phyloP scores from a whole-genome alignment of 352 stramenopile genomes.

The Hyaloperonospora arabidopsidis region DNA sequence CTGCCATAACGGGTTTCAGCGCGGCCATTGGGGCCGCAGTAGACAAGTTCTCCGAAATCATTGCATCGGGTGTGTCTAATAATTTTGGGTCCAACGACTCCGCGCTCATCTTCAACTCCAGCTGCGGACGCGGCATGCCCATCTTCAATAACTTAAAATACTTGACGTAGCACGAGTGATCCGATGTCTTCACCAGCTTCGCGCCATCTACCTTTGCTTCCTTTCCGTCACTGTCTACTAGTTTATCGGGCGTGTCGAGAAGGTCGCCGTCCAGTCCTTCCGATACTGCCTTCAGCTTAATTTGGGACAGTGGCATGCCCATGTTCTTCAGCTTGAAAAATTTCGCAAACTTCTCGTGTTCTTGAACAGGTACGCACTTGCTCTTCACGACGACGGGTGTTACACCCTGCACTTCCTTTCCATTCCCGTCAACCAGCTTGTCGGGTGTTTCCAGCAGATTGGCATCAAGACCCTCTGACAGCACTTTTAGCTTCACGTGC shows the following conservation, averaged over 20 bases:
- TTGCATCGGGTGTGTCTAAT: conserved; percentile 78
- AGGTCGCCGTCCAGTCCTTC: conserved; percentile 55
- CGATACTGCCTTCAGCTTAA: conserved; percentile 83
- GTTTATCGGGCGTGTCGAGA: conserved; percentile 53
- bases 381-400: conserved; percentile 13
- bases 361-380: conserved; percentile 39
- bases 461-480: conserved; percentile 47
- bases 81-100: conserved; percentile 87
- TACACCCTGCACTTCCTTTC: conserved; percentile 35
- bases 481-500: conserved; percentile 84
- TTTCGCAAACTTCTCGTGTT: conserved; percentile 73
- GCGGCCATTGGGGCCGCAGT: conserved; percentile 13
- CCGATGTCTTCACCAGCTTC: conserved; percentile 41
- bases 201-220: conserved; percentile 24
- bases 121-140: conserved; percentile 87
- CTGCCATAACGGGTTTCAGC: conserved; percentile 31
- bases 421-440: conserved; percentile 45
- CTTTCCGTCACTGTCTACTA: conserved; percentile 49
- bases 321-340: conserved; percentile 92
- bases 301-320: conserved; percentile 75
- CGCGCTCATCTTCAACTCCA: conserved; percentile 88
- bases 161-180: conserved; percentile 88
- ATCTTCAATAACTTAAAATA: conserved; percentile 96
- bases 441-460: conserved; percentile 51
- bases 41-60: conserved; percentile 47